Evolutionary conservation across 768 basidiomycete genomes (phyloP).

Genomic region (Lanmaoa pseudosensibilis): DNA sequence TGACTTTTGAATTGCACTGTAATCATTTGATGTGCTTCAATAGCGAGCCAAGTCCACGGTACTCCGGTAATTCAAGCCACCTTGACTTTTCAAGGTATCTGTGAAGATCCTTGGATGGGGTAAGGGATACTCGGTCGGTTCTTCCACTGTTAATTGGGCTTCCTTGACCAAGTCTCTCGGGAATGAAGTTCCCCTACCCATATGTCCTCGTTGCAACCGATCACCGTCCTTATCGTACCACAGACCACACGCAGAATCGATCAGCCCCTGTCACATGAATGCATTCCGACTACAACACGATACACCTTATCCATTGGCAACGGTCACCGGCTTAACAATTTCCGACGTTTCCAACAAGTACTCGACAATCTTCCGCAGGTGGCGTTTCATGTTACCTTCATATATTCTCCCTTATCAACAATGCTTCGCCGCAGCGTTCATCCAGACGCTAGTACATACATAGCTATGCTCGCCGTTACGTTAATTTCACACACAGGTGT

Average conservation of each 20-base stretch:
- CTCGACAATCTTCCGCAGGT: conserved; percentile 10
- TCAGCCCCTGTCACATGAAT: conserved; percentile 24
- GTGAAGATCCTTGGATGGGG: not conserved
- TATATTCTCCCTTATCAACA: conserved; percentile 5
- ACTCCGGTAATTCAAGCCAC: not conserved
- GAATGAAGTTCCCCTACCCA: conserved; percentile 10
- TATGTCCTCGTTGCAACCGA: conserved; percentile 6
- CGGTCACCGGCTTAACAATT: conserved; percentile 5
- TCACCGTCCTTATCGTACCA: conserved; percentile 17
- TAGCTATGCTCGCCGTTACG: conserved; percentile 7
- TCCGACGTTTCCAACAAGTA: conserved; percentile 3
- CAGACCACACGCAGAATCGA: conserved; percentile 2
- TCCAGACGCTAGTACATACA: not conserved
- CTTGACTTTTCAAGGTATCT: not conserved
- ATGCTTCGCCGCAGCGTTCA: not conserved
- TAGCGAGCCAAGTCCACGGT: not conserved
- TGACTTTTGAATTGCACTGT: conserved; percentile 1
- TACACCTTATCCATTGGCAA: not conserved
- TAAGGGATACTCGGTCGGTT: not conserved
- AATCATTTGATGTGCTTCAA: not conserved
- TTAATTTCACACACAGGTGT: conserved; percentile 16
- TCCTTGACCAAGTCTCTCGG: conserved; percentile 2
- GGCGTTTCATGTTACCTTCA: conserved; percentile 1
- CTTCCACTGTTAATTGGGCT: not conserved
- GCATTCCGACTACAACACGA: not conserved